Evolutionary conservation across 208 protist species (phyloP).

Genomic region (Naegleria lovaniensis): DNA sequence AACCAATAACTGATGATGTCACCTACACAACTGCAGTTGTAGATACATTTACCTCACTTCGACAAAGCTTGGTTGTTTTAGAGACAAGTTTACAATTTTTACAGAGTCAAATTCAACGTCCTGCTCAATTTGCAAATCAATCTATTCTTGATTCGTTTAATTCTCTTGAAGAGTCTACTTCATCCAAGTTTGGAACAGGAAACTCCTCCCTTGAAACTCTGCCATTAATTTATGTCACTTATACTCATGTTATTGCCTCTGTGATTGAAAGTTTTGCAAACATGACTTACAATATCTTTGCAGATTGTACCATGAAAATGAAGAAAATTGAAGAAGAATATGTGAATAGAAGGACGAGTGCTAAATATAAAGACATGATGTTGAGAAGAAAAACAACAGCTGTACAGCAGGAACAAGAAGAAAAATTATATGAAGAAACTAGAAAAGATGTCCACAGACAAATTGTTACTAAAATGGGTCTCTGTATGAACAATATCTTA

Average conservation of each 20-base stretch:
- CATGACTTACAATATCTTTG: background rate
- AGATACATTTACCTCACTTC: background rate
- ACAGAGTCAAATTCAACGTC: background rate
- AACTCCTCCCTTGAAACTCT: background rate
- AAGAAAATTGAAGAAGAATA: conserved; percentile 1
- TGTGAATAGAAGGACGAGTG: background rate
- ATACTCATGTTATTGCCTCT: background rate
- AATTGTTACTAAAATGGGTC: background rate
- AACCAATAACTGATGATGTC: background rate
- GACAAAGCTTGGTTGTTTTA: background rate
- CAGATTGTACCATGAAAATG: background rate
- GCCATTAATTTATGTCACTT: background rate
- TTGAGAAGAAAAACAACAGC: background rate
- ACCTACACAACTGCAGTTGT: background rate
- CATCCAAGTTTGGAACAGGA: background rate
- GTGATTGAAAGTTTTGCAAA: background rate
- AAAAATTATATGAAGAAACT: background rate
- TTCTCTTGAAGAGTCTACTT: background rate
- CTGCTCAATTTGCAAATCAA: background rate
- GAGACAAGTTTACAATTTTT: background rate
- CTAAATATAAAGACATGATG: background rate
- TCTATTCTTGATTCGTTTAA: background rate
- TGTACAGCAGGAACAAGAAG: background rate
- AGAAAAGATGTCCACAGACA: background rate
- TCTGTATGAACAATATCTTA: background rate